These are phyloP conservation scores for Thuidium tamariscinum DNA, from an alignment of 225 moss, liverwort and hornwort species.

Conservation along the genomic window DNA sequence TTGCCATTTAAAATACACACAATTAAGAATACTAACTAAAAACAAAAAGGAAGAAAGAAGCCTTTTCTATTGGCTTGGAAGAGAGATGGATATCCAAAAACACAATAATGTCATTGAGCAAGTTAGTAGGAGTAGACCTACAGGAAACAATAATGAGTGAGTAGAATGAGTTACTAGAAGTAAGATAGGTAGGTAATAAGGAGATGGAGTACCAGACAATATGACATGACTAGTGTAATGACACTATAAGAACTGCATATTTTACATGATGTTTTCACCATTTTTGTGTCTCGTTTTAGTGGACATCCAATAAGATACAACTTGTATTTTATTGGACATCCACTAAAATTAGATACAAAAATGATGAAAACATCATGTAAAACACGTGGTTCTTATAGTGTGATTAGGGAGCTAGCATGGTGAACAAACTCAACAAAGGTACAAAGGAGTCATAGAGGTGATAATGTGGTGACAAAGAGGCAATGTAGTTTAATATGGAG, in stretches of 20 bases:
- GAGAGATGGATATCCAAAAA: neutral
- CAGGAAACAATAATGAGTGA: accelerated
- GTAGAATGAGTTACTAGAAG: accelerated
- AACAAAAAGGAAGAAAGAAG: accelerated
- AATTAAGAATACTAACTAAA: neutral
- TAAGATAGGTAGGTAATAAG: accelerated
- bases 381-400: too few relatives aligned
- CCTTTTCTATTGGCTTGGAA: neutral
- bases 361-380: too few relatives aligned
- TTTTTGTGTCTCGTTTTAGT: too few relatives aligned
- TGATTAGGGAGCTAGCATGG: too few relatives aligned
- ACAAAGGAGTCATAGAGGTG: neutral
- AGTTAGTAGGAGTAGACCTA: neutral
- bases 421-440: too few relatives aligned
- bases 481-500: too few relatives aligned
- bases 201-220: accelerated
- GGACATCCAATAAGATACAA: too few relatives aligned
- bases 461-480: accelerated
- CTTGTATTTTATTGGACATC: too few relatives aligned
- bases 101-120: accelerated
- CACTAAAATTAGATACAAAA: too few relatives aligned
- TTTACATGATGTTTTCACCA: too few relatives aligned
- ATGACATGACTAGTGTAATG: accelerated
- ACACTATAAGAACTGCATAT: too few relatives aligned
- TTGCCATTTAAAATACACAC: neutral